A percentile compares a stretch with the other conserved stretches of the same genome.
phyloP scores from a whole-genome alignment of 345 rosid species.

The Abelmoschus esculentus region DNA sequence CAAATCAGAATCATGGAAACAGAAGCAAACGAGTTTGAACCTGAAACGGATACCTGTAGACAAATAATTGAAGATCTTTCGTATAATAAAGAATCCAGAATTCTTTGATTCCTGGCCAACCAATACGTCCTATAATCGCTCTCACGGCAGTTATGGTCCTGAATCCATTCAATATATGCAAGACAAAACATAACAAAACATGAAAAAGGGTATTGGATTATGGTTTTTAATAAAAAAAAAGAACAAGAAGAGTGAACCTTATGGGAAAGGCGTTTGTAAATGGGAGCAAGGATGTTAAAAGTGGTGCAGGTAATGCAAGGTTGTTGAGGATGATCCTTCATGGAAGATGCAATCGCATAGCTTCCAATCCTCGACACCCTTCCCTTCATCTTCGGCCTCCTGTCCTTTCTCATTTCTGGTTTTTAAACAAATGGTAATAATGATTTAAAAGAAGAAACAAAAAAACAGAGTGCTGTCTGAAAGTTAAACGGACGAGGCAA shows the following conservation, averaged over 20 bases:
- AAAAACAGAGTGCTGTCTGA: neutral
- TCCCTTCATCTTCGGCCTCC: slow-evolving; percentile 37
- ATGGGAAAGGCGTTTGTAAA: slow-evolving; percentile 67
- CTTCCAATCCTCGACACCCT: slow-evolving; percentile 74
- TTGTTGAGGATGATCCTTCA: slow-evolving; percentile 53
- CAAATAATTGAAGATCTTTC: slow-evolving; percentile 88
- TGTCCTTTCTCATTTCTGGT: slow-evolving; percentile 15
- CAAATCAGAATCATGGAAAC: neutral
- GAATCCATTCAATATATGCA: neutral
- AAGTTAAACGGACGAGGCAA: neutral
- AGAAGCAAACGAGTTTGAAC: neutral
- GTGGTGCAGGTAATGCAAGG: slow-evolving; percentile 84
- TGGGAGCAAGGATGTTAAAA: slow-evolving; percentile 84
- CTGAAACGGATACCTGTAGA: slow-evolving; percentile 50
- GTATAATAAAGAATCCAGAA: slow-evolving; percentile 65
- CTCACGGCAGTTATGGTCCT: slow-evolving; percentile 69
- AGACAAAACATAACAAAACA: neutral
- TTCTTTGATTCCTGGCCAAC: slow-evolving; percentile 67
- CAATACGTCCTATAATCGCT: slow-evolving; percentile 67
- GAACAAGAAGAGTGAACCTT: slow-evolving; percentile 20
- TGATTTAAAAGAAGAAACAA: neutral
- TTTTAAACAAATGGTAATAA: neutral
- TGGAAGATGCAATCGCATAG: slow-evolving; percentile 77
- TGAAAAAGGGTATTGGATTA: neutral
- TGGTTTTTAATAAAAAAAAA: neutral